A percentile compares a stretch with the other conserved stretches of the same genome.
These are phyloP conservation scores for Aspergillus indologenus DNA, from an alignment of 495 filamentous ascomycete species.

Conservation along the genomic window DNA sequence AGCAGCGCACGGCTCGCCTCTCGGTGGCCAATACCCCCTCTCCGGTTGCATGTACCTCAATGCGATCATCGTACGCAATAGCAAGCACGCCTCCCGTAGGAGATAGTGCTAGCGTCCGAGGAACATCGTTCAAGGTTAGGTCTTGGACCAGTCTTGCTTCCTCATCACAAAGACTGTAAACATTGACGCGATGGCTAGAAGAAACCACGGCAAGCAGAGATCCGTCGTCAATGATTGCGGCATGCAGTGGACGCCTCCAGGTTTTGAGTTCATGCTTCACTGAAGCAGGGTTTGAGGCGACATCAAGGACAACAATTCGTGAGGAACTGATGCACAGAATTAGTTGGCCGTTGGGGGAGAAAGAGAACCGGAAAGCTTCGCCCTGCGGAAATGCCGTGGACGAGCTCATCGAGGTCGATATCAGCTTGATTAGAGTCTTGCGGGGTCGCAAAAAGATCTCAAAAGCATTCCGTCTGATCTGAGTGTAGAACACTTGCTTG, in stretches of 20 bases:
- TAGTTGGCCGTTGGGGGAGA: constrained; percentile 70
- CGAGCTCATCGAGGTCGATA: constrained; percentile 80
- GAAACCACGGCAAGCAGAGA: constrained; percentile 74
- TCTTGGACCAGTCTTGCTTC: constrained; percentile 64
- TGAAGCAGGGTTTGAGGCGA: constrained; percentile 50
- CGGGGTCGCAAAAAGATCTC: constrained; percentile 71
- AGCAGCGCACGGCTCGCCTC: constrained; percentile 76
- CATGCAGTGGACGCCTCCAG: constrained; percentile 68
- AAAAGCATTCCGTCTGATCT: constrained; percentile 77
- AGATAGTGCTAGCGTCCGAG: constrained; percentile 73
- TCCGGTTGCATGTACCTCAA: constrained; percentile 78
- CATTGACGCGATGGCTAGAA: constrained; percentile 74
- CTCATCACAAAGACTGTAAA: constrained; percentile 65
- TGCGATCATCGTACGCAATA: constrained; percentile 80
- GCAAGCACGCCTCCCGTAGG: constrained; percentile 79
- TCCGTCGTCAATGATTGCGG: constrained; percentile 77
- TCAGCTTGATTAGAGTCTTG: constrained; percentile 67
- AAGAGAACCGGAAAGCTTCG: constrained; percentile 79
- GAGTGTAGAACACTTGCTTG: constrained; percentile 62
- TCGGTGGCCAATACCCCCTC: constrained; percentile 61
- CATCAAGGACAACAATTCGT: constrained; percentile 74
- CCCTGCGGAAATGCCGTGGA: constrained; percentile 76
- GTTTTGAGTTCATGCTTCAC: constrained; percentile 80
- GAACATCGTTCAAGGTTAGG: constrained; percentile 71
- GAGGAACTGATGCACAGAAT: constrained; percentile 83